phyloP scores from a whole-genome alignment of 2,329 filamentous ascomycete species.

The Ophiostoma triangulosporum region DNA sequence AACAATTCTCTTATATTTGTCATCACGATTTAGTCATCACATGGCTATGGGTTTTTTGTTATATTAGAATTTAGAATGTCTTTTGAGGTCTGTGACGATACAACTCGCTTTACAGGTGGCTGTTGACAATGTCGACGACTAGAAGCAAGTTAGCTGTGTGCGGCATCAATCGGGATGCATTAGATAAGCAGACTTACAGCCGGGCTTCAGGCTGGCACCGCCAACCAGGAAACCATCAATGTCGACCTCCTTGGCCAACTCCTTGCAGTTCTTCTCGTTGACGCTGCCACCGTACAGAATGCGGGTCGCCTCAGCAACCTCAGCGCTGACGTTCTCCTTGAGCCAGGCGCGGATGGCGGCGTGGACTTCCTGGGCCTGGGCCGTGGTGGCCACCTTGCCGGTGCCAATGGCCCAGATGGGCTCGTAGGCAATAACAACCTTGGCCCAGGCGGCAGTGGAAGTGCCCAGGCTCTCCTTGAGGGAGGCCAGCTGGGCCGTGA shows the following conservation, averaged over 20 bases:
- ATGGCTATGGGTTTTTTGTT: too few relatives aligned
- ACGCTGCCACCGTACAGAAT: slow-evolving; percentile 96
- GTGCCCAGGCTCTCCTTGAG: slow-evolving; percentile 52
- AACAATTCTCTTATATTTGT: too few relatives aligned
- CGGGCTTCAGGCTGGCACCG: slow-evolving; percentile 92
- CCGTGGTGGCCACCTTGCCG: slow-evolving; percentile 77
- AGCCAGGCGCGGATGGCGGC: slow-evolving; percentile 86
- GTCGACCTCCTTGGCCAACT: slow-evolving; percentile 81
- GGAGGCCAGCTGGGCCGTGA: slow-evolving; percentile 73
- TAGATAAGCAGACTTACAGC: slow-evolving; percentile 46
- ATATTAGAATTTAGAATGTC: too few relatives aligned
- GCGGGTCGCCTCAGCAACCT: slow-evolving; percentile 71
- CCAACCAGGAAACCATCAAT: slow-evolving; percentile 98
- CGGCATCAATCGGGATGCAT: neutral
- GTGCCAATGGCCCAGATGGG: slow-evolving; percentile 96
- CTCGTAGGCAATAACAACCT: slow-evolving; percentile 96
- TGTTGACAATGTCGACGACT: slow-evolving; percentile 50
- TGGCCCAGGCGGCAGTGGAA: slow-evolving; percentile 57
- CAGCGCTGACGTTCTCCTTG: slow-evolving; percentile 58
- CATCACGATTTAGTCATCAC: too few relatives aligned
- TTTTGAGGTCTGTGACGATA: too few relatives aligned
- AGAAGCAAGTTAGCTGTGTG: slow-evolving; percentile 15
- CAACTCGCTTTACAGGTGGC: slow-evolving; percentile 37
- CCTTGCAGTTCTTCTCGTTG: slow-evolving; percentile 94
- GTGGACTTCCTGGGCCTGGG: slow-evolving; percentile 91